Evolutionary conservation across 2,329 filamentous ascomycete species (phyloP).

Genomic region (Microdochium nivale): DNA sequence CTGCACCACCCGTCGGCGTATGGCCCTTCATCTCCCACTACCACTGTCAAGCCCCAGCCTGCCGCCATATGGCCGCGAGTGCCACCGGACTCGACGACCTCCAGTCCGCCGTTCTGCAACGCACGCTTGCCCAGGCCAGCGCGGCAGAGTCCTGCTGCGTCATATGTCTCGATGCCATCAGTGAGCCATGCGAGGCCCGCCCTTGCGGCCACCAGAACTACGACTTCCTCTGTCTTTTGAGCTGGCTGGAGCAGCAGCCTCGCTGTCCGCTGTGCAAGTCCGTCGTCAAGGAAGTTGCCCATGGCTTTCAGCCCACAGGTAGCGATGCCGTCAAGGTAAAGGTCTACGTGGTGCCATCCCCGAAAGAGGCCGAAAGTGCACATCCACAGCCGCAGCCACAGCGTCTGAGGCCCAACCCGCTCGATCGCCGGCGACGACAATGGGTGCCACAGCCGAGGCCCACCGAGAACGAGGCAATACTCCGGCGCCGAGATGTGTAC

Average conservation of each 20-base stretch:
- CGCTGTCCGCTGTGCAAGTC: slow-evolving; percentile 73
- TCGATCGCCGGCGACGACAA: slow-evolving; percentile 8
- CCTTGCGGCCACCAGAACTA: slow-evolving; percentile 78
- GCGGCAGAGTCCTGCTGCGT: slow-evolving; percentile 54
- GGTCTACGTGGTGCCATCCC: slow-evolving; percentile 43
- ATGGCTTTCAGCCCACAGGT: slow-evolving; percentile 46
- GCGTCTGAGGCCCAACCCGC: slow-evolving; percentile 7
- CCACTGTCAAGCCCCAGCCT: neutral
- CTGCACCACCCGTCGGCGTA: too few relatives aligned
- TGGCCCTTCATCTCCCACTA: too few relatives aligned
- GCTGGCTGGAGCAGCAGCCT: slow-evolving; percentile 67
- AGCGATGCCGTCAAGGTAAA: slow-evolving; percentile 37
- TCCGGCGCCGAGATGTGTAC: slow-evolving; percentile 65
- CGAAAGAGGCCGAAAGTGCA: neutral
- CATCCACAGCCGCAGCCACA: slow-evolving; percentile 3
- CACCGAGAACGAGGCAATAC: slow-evolving; percentile 28
- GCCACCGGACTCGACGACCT: slow-evolving; percentile 18
- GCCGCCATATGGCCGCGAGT: slow-evolving; percentile 18
- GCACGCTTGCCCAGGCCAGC: slow-evolving; percentile 31
- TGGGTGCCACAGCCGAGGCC: slow-evolving; percentile 2
- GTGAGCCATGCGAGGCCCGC: slow-evolving; percentile 60
- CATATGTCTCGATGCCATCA: slow-evolving; percentile 74
- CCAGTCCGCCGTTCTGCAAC: slow-evolving; percentile 31
- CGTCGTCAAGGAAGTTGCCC: slow-evolving; percentile 49
- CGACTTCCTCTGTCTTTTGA: slow-evolving; percentile 76